A percentile compares a stretch with the other conserved stretches of the same genome.
Evolutionary conservation across 331 rosid genomes (phyloP).

Genomic region (Saraca asoca): DNA sequence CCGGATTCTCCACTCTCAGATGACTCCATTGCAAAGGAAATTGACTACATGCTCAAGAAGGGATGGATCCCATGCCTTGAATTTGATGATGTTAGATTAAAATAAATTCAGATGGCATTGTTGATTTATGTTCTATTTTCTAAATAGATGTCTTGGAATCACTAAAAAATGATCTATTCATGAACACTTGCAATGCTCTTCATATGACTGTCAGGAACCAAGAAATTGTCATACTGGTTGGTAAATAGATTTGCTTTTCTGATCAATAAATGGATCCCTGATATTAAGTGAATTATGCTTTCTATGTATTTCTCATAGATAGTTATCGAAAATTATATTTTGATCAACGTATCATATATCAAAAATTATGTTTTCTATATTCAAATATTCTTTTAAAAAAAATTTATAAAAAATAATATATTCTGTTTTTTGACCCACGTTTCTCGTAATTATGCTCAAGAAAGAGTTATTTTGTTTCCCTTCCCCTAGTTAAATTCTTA

Average conservation of each 20-base stretch:
- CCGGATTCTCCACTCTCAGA: conserved; percentile 59
- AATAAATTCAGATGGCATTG: neutral
- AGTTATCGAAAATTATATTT: too few species aligned
- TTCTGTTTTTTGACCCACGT: too few species aligned
- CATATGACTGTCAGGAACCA: neutral
- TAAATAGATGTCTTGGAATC: neutral
- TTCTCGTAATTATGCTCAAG: too few species aligned
- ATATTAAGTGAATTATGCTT: too few species aligned
- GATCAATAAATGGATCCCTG: too few species aligned
- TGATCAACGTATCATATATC: too few species aligned
- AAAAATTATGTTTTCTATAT: neutral
- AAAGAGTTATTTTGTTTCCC: neutral
- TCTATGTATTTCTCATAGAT: too few species aligned
- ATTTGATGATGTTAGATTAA: conserved; percentile 62
- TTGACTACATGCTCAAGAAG: conserved; percentile 72
- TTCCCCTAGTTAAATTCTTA: too few species aligned
- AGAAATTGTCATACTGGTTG: neutral
- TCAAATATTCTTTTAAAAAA: too few species aligned
- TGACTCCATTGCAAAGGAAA: conserved; percentile 66
- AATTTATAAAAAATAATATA: too few species aligned
- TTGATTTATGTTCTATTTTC: neutral
- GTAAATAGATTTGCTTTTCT: too few species aligned
- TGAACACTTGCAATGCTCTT: conserved; percentile 1
- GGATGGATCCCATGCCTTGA: conserved; percentile 90
- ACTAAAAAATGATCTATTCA: neutral